These are phyloP conservation scores for Boletus tomentosulus DNA, from an alignment of 768 basidiomycete species.

Conservation along the genomic window DNA sequence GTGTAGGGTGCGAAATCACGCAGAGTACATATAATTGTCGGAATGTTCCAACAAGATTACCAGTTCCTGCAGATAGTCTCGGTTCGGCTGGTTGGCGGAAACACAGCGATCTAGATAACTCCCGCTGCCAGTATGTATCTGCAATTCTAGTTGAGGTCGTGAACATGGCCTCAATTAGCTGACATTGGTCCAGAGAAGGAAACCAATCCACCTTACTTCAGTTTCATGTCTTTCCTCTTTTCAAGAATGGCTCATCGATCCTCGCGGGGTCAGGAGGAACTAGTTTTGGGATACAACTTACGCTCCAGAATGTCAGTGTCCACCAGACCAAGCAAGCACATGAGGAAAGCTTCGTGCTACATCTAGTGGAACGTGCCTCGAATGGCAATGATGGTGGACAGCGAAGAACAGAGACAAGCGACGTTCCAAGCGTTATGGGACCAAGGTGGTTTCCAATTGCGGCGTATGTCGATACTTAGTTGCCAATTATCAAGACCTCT, in stretches of 20 bases:
- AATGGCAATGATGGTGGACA: conserved; percentile 6
- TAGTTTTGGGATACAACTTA: not conserved
- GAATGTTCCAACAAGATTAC: not conserved
- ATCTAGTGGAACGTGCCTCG: not conserved
- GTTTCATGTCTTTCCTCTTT: too few relatives aligned
- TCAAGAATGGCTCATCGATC: too few relatives aligned
- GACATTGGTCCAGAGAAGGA: too few relatives aligned
- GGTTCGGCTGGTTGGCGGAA: too few relatives aligned
- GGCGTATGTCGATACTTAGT: conserved; percentile 10
- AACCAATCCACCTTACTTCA: too few relatives aligned
- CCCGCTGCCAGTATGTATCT: too few relatives aligned
- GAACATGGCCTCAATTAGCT: too few relatives aligned
- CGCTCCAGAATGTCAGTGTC: not conserved
- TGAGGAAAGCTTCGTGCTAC: conserved; percentile 6
- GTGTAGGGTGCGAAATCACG: not conserved
- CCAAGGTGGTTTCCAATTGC: conserved; percentile 7
- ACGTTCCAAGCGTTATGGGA: conserved; percentile 10
- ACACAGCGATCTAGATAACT: too few relatives aligned
- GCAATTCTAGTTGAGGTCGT: too few relatives aligned
- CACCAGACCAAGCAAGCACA: conserved; percentile 9
- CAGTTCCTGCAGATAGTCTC: too few relatives aligned
- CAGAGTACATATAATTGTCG: not conserved
- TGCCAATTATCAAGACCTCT: conserved; percentile 10
- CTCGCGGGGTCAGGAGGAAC: too few relatives aligned
- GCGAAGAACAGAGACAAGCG: conserved; percentile 11